phyloP scores from a whole-genome alignment of 1,284 basidiomycete species.

The Blastosporella zonata region DNA sequence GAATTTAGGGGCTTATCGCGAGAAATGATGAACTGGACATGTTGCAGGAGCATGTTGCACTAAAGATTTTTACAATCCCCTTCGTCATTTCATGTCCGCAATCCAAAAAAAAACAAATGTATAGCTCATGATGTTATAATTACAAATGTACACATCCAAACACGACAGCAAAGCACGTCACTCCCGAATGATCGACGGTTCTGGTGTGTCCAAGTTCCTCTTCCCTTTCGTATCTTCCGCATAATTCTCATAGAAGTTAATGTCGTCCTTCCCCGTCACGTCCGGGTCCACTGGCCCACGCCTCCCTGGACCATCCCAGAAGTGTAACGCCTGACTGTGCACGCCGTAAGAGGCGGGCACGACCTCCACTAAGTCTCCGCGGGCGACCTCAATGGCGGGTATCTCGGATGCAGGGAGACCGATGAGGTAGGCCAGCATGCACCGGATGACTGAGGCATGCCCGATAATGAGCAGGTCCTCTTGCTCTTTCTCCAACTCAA shows the following conservation, averaged over 20 bases:
- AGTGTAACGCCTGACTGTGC: constrained; percentile 84
- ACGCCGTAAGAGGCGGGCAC: constrained; percentile 90
- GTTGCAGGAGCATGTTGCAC: no score
- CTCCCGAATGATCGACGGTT: constrained; percentile 7
- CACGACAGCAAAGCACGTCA: not conserved
- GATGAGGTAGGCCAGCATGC: constrained; percentile 88
- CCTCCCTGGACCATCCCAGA: constrained; percentile 84
- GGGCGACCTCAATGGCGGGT: constrained; percentile 92
- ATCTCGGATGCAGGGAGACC: constrained; percentile 96
- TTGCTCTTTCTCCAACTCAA: constrained; percentile 93
- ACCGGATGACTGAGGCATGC: constrained; percentile 98
- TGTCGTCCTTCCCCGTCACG: constrained; percentile 38
- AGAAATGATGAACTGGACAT: no score
- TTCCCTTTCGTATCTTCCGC: constrained; percentile 80
- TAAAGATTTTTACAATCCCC: no score
- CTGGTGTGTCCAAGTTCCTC: constrained; percentile 32
- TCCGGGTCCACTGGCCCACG: constrained; percentile 43
- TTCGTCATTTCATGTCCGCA: no score
- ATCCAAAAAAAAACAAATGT: no score
- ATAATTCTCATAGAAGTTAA: constrained; percentile 84
- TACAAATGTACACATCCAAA: not conserved
- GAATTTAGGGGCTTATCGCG: no score
- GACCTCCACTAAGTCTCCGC: constrained; percentile 87
- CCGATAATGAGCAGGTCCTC: constrained; percentile 97
- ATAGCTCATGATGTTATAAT: not conserved